Percentiles rank a stretch among this genome's conserved stretches.
These are phyloP conservation scores for Sodiomyces alkalinus DNA, from an alignment of 2,329 filamentous ascomycete species.

Conservation along the genomic window DNA sequence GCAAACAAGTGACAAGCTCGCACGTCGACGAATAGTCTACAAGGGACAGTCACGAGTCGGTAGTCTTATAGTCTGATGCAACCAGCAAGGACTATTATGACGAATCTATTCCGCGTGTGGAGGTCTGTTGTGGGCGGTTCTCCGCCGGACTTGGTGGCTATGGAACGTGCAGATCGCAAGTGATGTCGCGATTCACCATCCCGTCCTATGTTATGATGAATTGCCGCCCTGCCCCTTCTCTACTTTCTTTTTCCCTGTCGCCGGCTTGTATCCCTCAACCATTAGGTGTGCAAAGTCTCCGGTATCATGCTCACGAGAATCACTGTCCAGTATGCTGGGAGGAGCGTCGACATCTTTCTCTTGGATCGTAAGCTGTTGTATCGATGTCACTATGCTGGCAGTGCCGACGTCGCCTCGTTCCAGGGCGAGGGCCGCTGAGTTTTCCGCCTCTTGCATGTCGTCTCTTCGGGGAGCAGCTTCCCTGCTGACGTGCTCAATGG, in stretches of 20 bases:
- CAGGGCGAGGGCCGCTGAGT: slow-evolving; percentile 29
- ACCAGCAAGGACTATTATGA: too few species aligned
- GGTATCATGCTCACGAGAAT: too few species aligned
- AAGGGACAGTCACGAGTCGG: slow-evolving; percentile 2
- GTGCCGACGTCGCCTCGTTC: slow-evolving; percentile 26
- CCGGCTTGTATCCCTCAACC: slow-evolving; percentile 34
- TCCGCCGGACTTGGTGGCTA: too few species aligned
- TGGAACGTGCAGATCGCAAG: too few species aligned
- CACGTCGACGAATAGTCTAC: too few species aligned
- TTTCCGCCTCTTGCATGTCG: slow-evolving; percentile 21
- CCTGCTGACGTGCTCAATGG: neutral
- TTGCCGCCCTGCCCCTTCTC: neutral
- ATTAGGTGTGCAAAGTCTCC: slow-evolving; percentile 27
- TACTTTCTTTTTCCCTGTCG: slow-evolving; percentile 1
- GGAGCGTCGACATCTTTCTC: slow-evolving; percentile 36
- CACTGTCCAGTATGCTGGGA: too few species aligned
- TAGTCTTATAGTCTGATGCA: too few species aligned
- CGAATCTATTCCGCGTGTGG: too few species aligned
- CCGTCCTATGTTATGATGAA: neutral
- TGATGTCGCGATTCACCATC: neutral
- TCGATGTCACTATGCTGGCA: too few species aligned
- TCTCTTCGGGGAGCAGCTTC: slow-evolving; percentile 10
- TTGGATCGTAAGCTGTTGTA: slow-evolving; percentile 24
- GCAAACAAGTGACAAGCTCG: too few species aligned
- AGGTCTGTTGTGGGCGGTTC: too few species aligned